Evolutionary conservation across 768 basidiomycete genomes (phyloP).

Genomic region (Pluteus cervinus): DNA sequence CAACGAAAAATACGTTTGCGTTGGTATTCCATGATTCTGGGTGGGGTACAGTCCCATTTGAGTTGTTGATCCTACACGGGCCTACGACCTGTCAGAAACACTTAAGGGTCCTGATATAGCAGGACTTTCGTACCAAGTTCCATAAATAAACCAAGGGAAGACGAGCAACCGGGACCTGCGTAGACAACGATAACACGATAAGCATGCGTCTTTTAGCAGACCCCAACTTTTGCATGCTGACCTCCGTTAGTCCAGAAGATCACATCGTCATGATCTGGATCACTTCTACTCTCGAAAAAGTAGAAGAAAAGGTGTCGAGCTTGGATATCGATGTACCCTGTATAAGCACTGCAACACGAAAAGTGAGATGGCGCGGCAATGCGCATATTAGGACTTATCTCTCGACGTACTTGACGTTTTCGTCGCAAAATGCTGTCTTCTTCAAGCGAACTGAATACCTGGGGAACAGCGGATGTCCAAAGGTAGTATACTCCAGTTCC

Average conservation of each 20-base stretch:
- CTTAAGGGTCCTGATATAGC: neutral
- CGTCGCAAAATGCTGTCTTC: conserved; percentile 53
- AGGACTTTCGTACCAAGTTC: conserved; percentile 48
- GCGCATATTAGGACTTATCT: neutral
- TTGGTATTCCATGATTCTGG: conserved; percentile 64
- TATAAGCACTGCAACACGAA: conserved; percentile 45
- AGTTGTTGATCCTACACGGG: conserved; percentile 57
- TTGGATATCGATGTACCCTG: conserved; percentile 63
- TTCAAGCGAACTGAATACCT: conserved; percentile 51
- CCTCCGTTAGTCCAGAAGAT: conserved; percentile 44
- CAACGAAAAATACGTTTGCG: conserved; percentile 58
- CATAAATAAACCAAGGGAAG: conserved; percentile 63
- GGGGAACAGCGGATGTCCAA: conserved; percentile 45
- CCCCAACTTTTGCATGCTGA: neutral
- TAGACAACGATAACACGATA: neutral
- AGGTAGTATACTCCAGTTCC: conserved; percentile 25
- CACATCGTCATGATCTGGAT: conserved; percentile 56
- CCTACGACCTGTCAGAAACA: conserved; percentile 25
- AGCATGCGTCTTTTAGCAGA: neutral
- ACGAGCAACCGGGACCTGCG: conserved; percentile 37
- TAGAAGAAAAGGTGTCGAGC: conserved; percentile 67
- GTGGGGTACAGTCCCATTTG: conserved; percentile 45
- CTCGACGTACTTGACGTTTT: conserved; percentile 45
- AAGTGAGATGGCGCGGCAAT: neutral
- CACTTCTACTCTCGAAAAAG: conserved; percentile 67